Evolutionary conservation across 78 protist species (phyloP), one percentile per base, ranked within the genome.

Genomic region (Neovahlkampfia damariscottae): DNA sequence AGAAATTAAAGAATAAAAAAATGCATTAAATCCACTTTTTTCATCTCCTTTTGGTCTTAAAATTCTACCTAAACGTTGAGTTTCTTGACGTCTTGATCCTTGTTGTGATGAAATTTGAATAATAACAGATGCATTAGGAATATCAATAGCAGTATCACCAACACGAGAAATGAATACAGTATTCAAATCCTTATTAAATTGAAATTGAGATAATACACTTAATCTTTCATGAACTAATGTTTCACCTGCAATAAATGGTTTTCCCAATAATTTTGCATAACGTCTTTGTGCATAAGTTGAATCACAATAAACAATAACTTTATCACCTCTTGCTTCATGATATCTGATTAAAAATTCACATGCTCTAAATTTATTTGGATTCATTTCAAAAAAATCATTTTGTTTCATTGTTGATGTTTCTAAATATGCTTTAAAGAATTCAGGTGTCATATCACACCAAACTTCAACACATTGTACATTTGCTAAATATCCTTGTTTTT

Each of bases 51-150:
- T 95, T 69, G 98, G 93, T 3, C 99, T 85, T 3, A 93, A 84
- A 79, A 98, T 94, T 29, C 99, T 94, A 27, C 85, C 99, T 3
- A 96, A 89, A 0, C 99, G 94, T 90, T 98, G 99, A 8, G 99
- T 98, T 72, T 98, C 99, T 84, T 96, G 99, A 7, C 96, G 83
- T 1, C 98, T 59, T 5, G 88, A 82, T 6, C 99, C 99, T 76
- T 81, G 93, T 74, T 93, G 96, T 3, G 96, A 73, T 0, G 94
- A 80, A 29, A 98, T 72, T 75, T 98, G 99, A 76, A 96, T 94
- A 70, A 96, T 74, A 58, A 97, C 98, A 8, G 85, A 86, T 8
- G 98, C 99, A 5, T 86, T 93, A 10, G 99, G 99, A 19, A 98
- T 81, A 74, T 98, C 98, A 72, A 98, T 89, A 10, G 97, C 76